Evolutionary conservation across 108 stramenopile genomes (phyloP).

Genomic region (Nannochloropsis salina): DNA sequence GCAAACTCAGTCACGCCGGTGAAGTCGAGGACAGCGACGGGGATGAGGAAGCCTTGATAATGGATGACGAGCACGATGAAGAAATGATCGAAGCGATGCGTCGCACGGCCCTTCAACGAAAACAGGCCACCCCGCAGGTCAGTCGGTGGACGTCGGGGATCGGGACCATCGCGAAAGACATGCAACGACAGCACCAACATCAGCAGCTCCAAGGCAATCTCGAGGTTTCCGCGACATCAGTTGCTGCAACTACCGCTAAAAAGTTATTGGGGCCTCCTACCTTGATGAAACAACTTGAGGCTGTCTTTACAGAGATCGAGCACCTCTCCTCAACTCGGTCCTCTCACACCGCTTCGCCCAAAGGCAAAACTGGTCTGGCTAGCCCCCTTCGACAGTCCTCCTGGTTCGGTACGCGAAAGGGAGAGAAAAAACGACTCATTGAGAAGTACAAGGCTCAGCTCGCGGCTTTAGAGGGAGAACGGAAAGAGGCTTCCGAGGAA

Average conservation of each 20-base stretch:
- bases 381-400: background rate
- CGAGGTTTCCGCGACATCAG: background rate
- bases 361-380: background rate
- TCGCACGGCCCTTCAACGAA: background rate
- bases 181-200: conserved; percentile 6
- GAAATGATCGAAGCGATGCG: background rate
- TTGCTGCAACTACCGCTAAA: background rate
- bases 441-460: conserved; percentile 8
- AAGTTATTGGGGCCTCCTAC: background rate
- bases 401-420: background rate
- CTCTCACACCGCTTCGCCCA: background rate
- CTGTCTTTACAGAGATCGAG: conserved; percentile 6
- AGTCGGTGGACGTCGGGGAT: conserved; percentile 5
- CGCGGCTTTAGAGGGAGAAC: background rate
- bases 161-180: background rate
- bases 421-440: background rate
- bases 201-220: background rate
- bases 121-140: background rate
- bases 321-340: background rate
- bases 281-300: conserved; percentile 1
- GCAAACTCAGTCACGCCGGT: no score
- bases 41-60: background rate
- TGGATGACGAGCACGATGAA: background rate
- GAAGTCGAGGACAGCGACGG: background rate
- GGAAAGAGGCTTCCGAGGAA: background rate